Conservation (phyloP, 1,284 basidiomycete genomes). For the Waitea zeae region DNA sequence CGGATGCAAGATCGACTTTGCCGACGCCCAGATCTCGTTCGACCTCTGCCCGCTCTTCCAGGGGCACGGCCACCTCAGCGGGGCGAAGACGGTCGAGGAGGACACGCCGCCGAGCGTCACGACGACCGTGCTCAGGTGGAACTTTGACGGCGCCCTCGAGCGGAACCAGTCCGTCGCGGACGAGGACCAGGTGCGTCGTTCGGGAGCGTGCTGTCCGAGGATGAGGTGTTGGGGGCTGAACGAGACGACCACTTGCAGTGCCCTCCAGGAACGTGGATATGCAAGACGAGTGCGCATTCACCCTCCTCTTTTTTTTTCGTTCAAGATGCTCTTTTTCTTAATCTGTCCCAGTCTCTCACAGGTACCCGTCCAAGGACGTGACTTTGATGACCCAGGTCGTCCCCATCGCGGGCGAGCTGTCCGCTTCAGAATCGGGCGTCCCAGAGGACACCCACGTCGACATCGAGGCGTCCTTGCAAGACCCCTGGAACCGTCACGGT, state of each 20-base stretch:
- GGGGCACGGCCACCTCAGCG: not conserved
- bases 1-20: not conserved
- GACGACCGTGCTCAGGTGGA: not conserved
- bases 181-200: no score
- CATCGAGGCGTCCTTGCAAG: not conserved
- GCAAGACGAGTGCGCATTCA: not conserved
- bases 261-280: not conserved
- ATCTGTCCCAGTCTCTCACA: no score
- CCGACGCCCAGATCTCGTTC: not conserved
- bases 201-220: no score
- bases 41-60: not conserved
- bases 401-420: not conserved
- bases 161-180: no score
- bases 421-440: not conserved
- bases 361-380: not conserved
- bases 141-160: not conserved
- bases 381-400: not conserved
- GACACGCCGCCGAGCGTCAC: not conserved
- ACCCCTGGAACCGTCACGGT: not conserved
- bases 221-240: no score
- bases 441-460: not conserved
- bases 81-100: not conserved
- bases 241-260: not conserved
- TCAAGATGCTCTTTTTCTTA: no score
- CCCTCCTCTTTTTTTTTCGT: no score